Evolutionary conservation across 371 early-diverging fungal species (phyloP).

Genomic region (Caulochytrium protostelioides): DNA sequence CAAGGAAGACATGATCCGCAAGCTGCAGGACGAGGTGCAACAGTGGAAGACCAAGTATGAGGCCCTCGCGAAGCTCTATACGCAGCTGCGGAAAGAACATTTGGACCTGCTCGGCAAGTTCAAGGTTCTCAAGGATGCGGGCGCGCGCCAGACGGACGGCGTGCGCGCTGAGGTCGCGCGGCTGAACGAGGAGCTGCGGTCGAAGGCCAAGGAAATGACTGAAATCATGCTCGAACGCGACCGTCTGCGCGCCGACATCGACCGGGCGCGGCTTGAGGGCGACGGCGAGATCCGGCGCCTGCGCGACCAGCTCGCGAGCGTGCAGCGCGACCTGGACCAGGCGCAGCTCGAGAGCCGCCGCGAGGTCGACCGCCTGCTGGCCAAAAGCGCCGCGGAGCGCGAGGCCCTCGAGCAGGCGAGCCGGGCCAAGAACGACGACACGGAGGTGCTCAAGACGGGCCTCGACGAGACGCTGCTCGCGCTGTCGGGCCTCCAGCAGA

Average conservation of each 20-base stretch:
- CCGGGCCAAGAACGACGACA: conserved; percentile 60
- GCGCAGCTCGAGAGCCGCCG: conserved; percentile 47
- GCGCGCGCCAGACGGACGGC: conserved; percentile 17
- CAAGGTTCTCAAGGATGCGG: conserved; percentile 19
- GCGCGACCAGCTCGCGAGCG: conserved; percentile 51
- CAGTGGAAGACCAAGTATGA: conserved; percentile 82
- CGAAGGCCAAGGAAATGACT: conserved; percentile 13
- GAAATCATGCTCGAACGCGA: conserved; percentile 19
- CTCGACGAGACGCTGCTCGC: conserved; percentile 82
- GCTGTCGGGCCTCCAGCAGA: conserved; percentile 52
- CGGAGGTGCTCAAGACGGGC: conserved; percentile 69
- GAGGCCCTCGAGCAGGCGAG: conserved; percentile 38
- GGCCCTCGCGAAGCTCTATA: conserved; percentile 76
- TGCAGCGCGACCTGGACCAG: conserved; percentile 50
- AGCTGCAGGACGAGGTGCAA: conserved; percentile 30
- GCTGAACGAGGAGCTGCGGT: conserved; percentile 33
- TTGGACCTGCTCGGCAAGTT: conserved; percentile 73
- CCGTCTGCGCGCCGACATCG: conserved; percentile 13
- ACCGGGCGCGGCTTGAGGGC: conserved; percentile 31
- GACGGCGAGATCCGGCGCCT: conserved; percentile 58
- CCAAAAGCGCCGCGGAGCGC: conserved; percentile 58
- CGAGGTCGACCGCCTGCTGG: conserved; percentile 55
- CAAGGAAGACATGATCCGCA: conserved; percentile 13
- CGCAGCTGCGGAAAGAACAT: conserved; percentile 86
- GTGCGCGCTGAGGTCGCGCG: conserved; percentile 12